Base-by-base conservation (phyloP, 202 grass and related monocot genomes). In the Zoysia matrella region DNA sequence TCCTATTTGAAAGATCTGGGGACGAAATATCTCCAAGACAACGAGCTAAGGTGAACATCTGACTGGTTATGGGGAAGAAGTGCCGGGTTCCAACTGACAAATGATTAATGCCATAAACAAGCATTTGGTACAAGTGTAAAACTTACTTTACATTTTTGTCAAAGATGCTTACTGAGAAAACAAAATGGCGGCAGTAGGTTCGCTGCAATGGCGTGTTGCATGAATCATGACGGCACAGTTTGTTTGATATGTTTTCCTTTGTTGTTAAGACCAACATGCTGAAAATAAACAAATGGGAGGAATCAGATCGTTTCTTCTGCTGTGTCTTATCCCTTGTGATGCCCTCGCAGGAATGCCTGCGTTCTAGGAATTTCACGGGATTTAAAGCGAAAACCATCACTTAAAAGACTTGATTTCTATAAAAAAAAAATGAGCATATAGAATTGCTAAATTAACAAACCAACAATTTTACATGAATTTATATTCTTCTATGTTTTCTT, bases 141-240 rank as follows among this genome's bases (percentile, higher is more conserved):
- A 15, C 47, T 75, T 30, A 22, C 51, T 51, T 51, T 58, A 0
- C n/a, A 22, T 22, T 39, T 50, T 51, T 22, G 71, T 83, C 44
- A 51, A 51, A 40, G 44, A 60, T 42, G 22, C 11, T 76, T 5
- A 42, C 13, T 52, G 13, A 11, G 6, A 58, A 68, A 82, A 11
- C 0, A 60, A 49, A 67, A 68, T 4, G 61, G 52, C 9, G 5
- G n/a, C 43, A 58, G 11, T 14, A 52, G 79, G 36, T 10, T 51
- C 45, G 54, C n/a, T 54, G 0, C 4, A 18, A 13, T 74, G 42
- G 49, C 36, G 49, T 48, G 62, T 12, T 22, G 82, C 73, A 46
- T 61, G 82, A 84, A 76, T 77, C 82, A 52, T 77, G 82, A 62
- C 54, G 53, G 9, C 69, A 65, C 54, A 18, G 57, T 43, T 45